Evolutionary conservation across 148 eudicot genomes (phyloP).

Genomic region (Vaccinium macrocarpon): DNA sequence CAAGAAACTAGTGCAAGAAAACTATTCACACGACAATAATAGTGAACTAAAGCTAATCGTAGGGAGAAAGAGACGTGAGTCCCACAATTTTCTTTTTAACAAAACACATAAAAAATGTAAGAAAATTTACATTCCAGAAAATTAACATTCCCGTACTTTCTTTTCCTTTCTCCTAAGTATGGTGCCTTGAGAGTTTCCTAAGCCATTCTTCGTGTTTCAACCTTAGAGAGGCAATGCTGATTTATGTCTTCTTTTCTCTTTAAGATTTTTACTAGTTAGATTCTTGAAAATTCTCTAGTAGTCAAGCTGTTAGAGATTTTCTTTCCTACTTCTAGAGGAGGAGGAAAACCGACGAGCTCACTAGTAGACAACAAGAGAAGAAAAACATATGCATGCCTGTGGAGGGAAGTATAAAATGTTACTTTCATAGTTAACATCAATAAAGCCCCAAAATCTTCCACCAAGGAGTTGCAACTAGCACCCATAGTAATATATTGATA

Average conservation of each 20-base stretch:
- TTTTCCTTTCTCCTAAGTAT: no score
- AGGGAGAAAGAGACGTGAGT: no score
- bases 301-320: neutral
- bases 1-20: no score
- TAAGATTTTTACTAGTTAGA: neutral
- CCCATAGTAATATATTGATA: slow-evolving; percentile 35
- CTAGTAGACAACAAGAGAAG: neutral
- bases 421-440: slow-evolving; percentile 25
- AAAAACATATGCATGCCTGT: neutral
- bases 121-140: no score
- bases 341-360: neutral
- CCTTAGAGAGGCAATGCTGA: neutral
- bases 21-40: no score
- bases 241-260: neutral
- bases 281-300: neutral
- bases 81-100: no score
- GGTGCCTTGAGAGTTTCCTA: neutral
- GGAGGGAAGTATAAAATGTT: neutral
- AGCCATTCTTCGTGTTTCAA: neutral
- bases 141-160: no score
- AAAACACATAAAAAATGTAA: no score
- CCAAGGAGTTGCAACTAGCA: slow-evolving; percentile 39
- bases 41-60: no score
- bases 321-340: neutral
- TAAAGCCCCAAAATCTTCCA: slow-evolving; percentile 53